Evolutionary conservation across 2,329 filamentous ascomycete genomes (phyloP), one percentile per base, ranked within the genome.

Genomic region (Apiospora marii): DNA sequence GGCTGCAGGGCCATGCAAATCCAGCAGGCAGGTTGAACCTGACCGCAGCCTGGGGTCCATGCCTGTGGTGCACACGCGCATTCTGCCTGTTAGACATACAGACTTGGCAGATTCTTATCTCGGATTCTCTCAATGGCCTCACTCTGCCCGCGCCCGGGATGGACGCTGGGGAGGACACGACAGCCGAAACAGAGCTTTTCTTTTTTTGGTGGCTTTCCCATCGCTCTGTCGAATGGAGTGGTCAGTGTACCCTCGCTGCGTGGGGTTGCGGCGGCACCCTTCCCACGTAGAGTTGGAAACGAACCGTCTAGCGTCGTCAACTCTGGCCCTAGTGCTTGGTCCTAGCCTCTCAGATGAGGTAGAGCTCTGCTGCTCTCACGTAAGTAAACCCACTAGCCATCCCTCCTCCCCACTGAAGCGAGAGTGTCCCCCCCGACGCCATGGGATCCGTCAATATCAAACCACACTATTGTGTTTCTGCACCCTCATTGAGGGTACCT

Each of bases 151-250:
- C 14, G 27, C 22, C n/a, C 10, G 69, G 22, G 30, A 64, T 64
- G 30, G 58, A 64, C 13, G 58, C 58, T 64, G 58, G 58, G 58
- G 58, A 64, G 58, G 58, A 41, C 58, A 64, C 58, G 58, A 64
- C 58, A 41, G 58, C 58, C 58, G 58, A 64, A 64, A 64, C 58
- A 64, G 58, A 41, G 58, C 58, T 14, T 64, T 64, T 64, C 58
- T 64, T 64, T 64, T 61, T 64, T 64, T 37, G 58, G 58, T 16
- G 58, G 58, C 58, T 64, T 64, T 64, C 58, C 30, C 58, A 64
- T 64, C 58, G 37, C 41, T 10, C 30, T 37, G 41, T 64, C 34
- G 34, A 64, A 64, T 64, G 19, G 10, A 64, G 58, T 61, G 53
- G 30, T 61, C 16, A 41, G 30, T 37, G 53, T 64, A 64, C 58